Percentiles rank a stretch among this genome's conserved stretches.
Evolutionary conservation across 1,284 basidiomycete genomes (phyloP).

Genomic region (Phellopilus nigrolimitatus): DNA sequence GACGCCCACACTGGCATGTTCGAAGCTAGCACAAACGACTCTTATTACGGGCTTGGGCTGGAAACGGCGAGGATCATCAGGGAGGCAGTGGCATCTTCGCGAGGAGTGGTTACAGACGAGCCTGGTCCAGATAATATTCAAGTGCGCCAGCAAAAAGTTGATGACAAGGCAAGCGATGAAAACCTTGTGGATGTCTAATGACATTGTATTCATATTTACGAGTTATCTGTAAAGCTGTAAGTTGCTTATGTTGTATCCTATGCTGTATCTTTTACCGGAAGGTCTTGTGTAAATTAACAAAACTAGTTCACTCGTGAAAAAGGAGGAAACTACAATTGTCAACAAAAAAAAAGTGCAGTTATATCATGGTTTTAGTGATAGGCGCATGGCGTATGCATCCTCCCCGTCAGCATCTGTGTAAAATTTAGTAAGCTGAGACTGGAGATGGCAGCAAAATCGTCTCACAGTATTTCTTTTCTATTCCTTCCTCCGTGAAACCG

Average conservation of each 20-base stretch:
- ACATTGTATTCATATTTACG: neutral
- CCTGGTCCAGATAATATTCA: conserved; percentile 10
- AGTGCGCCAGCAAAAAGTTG: neutral
- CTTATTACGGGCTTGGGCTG: conserved; percentile 84
- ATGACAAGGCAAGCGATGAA: neutral
- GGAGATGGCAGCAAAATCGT: too few species aligned
- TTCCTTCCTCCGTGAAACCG: conserved; percentile 71
- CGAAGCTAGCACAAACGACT: conserved; percentile 75
- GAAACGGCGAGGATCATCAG: conserved; percentile 55
- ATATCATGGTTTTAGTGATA: conserved; percentile 43
- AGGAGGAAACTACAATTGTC: too few species aligned
- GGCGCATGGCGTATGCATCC: conserved; percentile 87
- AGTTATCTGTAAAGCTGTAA: neutral
- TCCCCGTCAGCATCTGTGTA: conserved; percentile 91
- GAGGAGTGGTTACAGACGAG: conserved; percentile 23
- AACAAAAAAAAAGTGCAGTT: neutral
- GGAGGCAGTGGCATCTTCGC: conserved; percentile 40
- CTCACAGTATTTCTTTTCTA: conserved; percentile 81
- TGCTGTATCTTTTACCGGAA: too few species aligned
- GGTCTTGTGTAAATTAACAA: too few species aligned
- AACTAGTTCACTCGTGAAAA: too few species aligned
- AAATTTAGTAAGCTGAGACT: conserved; percentile 3
- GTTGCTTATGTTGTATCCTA: too few species aligned
- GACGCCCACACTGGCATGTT: conserved; percentile 92
- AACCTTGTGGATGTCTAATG: conserved; percentile 11